Evolutionary conservation across 2,329 filamentous ascomycete genomes (phyloP), one percentile per base, ranked within the genome.

Genomic region (Pochonia chlamydosporia): DNA sequence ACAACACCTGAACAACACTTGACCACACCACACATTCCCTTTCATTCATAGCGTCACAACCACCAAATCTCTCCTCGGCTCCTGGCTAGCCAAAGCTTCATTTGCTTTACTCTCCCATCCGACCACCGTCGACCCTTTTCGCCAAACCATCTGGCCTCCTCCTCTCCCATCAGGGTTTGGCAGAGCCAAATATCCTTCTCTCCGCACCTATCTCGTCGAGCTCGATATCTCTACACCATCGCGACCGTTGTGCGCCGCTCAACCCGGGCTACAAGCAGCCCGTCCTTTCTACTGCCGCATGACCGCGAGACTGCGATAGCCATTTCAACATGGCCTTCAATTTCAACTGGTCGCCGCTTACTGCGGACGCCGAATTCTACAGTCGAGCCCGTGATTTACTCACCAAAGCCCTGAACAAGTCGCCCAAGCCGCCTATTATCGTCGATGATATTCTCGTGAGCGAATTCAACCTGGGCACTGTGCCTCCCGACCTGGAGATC

Each of bases 301-400:
- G 66, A 57, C 61, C 50, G 54, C 59, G 59, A 60, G 57, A 56
- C 57, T 46, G 56, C 59, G 55, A 62, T 55, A 54, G 72, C 70
- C 69, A 72, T 72, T 69, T 71, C 69, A 76, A 71, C 70, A 99
- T 99, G 93, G 93, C 93, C 59, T 99, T 99, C 87, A 97, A 97
- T 78, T 99, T 99, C 87, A 97, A 97, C 89, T 99, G 93, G 93
- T 96, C 90, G 80, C 93, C 93, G 64, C 79, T 99, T 56, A 93
- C 95, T 72, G 92, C 92, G 63, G 93, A 97, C 73, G 92, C 89
- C 62, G 81, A 84, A 59, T 93, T 93, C 69, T 92, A 92, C 71
- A 82, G 87, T 65, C 86, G 90, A 59, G 92, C 93, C 44, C 87
- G 91, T 67, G 91, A 97, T 66, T 87, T 97, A 67, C 79, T 99